These are phyloP conservation scores for Starmerella bombicola DNA, from an alignment of 805 yeast species.

Conservation along the genomic window DNA sequence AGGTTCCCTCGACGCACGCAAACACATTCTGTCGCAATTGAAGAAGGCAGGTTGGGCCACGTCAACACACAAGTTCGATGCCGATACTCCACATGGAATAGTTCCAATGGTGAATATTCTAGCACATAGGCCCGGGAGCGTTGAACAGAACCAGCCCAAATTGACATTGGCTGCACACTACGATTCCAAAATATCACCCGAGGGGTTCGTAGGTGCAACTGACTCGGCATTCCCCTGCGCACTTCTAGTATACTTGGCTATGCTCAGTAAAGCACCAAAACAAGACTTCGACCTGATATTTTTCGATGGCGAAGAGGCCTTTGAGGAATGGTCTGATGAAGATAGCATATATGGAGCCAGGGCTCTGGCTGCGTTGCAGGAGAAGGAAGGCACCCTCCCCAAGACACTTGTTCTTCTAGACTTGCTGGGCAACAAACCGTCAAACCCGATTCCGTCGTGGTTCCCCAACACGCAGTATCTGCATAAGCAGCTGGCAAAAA, in stretches of 20 bases:
- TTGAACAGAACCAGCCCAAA: conserved; percentile 10
- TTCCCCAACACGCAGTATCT: conserved; percentile 32
- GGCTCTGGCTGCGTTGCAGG: conserved; percentile 36
- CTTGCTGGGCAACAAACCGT: conserved; percentile 35
- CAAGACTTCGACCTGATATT: conserved; percentile 30
- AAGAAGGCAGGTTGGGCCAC: conserved; percentile 24
- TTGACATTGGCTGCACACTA: conserved; percentile 40
- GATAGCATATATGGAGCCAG: conserved; percentile 49
- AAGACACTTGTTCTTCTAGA: conserved; percentile 40
- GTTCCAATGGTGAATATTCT: conserved; percentile 28
- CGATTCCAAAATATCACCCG: conserved; percentile 39
- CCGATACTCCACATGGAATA: conserved; percentile 32
- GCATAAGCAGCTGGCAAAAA: conserved; percentile 30
- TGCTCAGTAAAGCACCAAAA: conserved; percentile 18
- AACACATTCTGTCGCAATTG: conserved; percentile 26
- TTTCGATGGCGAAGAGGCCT: conserved; percentile 53
- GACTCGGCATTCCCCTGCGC: conserved; percentile 52
- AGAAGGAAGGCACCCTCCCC: conserved; percentile 25
- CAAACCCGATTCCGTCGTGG: conserved; percentile 33
- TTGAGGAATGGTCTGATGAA: conserved; percentile 38
- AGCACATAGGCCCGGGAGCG: conserved; percentile 16
- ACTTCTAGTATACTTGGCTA: conserved; percentile 37
- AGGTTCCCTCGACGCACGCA: conserved; percentile 15
- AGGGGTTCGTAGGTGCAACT: conserved; percentile 48
- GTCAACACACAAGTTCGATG: conserved; percentile 25